Percentiles rank a stretch among this genome's conserved stretches.
These are phyloP conservation scores for Thielaviopsis euricoi DNA, from an alignment of 2,329 filamentous ascomycete genomes.

Conservation along the genomic window DNA sequence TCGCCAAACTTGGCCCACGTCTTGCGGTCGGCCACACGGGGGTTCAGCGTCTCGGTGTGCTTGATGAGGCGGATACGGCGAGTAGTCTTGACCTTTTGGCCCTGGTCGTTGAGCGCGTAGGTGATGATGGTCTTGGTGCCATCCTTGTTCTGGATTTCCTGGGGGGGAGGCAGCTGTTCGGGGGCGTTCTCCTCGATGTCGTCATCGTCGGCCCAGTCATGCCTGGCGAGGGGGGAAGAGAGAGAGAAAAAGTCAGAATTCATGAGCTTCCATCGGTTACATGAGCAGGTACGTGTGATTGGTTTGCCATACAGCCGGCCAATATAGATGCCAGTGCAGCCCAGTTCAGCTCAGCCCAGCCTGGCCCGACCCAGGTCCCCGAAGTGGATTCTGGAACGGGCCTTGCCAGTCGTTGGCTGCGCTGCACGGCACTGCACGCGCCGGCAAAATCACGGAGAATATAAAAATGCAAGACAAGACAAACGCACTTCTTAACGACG, in stretches of 20 bases:
- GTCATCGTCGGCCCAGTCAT: constrained; percentile 94
- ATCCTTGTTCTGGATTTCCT: constrained; percentile 93
- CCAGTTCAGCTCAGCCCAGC: no score
- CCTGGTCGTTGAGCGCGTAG: constrained; percentile 78
- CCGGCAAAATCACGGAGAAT: neutral
- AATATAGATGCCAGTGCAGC: no score
- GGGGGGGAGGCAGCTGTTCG: constrained; percentile 58
- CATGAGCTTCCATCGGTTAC: neutral
- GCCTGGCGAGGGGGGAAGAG: constrained; percentile 21
- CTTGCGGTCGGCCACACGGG: constrained; percentile 87
- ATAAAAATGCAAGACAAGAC: neutral
- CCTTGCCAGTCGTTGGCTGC: neutral
- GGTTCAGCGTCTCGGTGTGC: constrained; percentile 88
- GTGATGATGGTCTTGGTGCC: constrained; percentile 92
- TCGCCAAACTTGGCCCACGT: constrained; percentile 84
- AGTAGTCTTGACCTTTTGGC: constrained; percentile 93
- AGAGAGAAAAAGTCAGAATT: neutral
- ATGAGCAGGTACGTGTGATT: no score
- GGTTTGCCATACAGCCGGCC: no score
- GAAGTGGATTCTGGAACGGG: neutral
- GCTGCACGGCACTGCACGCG: neutral
- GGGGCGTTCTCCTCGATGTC: constrained; percentile 57
- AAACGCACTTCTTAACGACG: constrained; percentile 6
- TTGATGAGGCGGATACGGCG: constrained; percentile 86
- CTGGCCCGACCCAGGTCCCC: no score